These are phyloP conservation scores for Xerocomus potaroensis DNA, from an alignment of 768 basidiomycete genomes.

Conservation along the genomic window DNA sequence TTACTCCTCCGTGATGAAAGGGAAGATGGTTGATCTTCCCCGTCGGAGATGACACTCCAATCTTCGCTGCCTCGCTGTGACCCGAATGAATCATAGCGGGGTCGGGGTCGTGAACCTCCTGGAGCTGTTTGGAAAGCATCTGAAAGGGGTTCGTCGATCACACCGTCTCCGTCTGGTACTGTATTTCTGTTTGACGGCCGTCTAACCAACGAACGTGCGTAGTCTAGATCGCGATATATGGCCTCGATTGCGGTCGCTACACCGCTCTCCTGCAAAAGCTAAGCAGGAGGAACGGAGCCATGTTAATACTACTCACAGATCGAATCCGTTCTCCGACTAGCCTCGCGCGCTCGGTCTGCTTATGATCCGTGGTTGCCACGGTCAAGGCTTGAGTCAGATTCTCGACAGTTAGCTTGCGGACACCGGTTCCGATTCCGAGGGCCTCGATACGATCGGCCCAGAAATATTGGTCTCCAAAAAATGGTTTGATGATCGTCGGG, in stretches of 20 bases:
- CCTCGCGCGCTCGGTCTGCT: conserved; percentile 84
- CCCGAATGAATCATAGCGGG: conserved; percentile 53
- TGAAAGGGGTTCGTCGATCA: conserved; percentile 33
- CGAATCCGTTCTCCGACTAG: conserved; percentile 85
- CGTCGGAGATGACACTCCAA: conserved; percentile 85
- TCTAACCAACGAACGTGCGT: conserved; percentile 85
- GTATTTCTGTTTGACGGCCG: conserved; percentile 31
- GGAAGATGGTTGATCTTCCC: conserved; percentile 57
- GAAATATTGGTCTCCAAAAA: conserved; percentile 98
- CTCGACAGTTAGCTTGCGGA: conserved; percentile 83
- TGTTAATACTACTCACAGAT: conserved; percentile 43
- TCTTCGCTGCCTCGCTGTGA: conserved; percentile 68
- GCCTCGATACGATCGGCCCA: conserved; percentile 99
- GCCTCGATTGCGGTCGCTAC: conserved; percentile 89
- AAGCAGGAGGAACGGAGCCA: neutral
- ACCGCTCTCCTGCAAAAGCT: conserved; percentile 77
- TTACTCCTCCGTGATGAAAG: conserved; percentile 48
- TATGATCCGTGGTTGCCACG: conserved; percentile 80
- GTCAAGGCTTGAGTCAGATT: conserved; percentile 73
- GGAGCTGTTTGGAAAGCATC: conserved; percentile 24
- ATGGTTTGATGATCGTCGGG: conserved; percentile 94
- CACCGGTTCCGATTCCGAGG: conserved; percentile 82
- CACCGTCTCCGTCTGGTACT: conserved; percentile 16
- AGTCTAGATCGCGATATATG: conserved; percentile 95
- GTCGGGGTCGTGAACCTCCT: conserved; percentile 35